Base-by-base conservation (phyloP, 1,284 basidiomycete genomes). In the Spongiforma sp. region DNA sequence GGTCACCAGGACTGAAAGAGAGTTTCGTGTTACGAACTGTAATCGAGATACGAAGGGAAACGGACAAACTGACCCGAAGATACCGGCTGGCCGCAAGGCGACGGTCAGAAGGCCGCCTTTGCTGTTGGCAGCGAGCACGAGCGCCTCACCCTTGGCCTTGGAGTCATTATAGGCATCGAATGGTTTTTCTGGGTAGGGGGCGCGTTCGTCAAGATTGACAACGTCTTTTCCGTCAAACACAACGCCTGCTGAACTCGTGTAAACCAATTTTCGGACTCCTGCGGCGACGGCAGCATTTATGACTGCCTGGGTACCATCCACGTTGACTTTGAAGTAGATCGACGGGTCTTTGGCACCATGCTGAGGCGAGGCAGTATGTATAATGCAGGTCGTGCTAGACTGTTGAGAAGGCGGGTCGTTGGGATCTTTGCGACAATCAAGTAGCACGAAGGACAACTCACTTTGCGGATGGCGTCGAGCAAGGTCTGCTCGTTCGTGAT, bases 141-240 rank as follows among this genome's bases (percentile, higher is more conserved):
- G 83, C 54, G 85, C 84, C 79, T 99, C 98, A 0, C 94, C 97
- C 71, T 91, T 88, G 24, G 93, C 93, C 80, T 99, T 99, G n/a
- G 95, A 96, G 69, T 94, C 93, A 76, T 96, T 98, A 80, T 99
- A 99, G 0, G 93, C 90, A 77, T 99, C 96, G 76, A 97, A 84
- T 2, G 91, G 86, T 55, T 86, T 86, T 48, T 86, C 84, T 0
- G 95, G 95, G 70, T 88, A 88, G 0, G 89, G 87, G 59, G 94
- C 77, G 21, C 97, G 89, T 80, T 99, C 98, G 78, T 99, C 98
- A 37, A 93, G 88, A 74, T 96, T 90, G 69, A 94, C 85, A 56
- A 97, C 83, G 76, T 94, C 89, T 26, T 81, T 78, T 0, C 96
- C 96, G 66, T 93, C 91, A 80, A 96, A 99, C 9, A 96, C 89